Conservation (phyloP, 1,139 yeast species). For the Meyerozyma guilliermondii region DNA sequence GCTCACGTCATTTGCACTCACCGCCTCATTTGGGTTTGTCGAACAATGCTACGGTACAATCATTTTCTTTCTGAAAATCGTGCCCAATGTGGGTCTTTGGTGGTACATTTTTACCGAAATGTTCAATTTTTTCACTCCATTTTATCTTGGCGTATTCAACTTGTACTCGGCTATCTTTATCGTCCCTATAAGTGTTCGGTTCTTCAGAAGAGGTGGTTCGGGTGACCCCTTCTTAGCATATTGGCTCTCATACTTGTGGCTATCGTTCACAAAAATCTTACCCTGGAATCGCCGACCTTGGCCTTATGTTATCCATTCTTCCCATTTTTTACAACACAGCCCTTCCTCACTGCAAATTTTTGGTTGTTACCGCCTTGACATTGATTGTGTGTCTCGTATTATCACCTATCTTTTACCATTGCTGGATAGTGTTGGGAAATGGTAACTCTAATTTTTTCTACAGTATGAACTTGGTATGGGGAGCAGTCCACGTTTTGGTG, state of each 20-base stretch:
- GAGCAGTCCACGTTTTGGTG: slow-evolving; percentile 63
- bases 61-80: slow-evolving; percentile 58
- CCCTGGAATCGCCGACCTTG: slow-evolving; percentile 83
- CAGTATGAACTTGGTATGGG: slow-evolving; percentile 83
- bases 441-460: slow-evolving; percentile 96
- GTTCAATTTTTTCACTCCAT: slow-evolving; percentile 83
- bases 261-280: slow-evolving; percentile 76
- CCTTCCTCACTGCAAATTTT: slow-evolving; percentile 29
- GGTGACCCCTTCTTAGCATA: slow-evolving; percentile 65
- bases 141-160: slow-evolving; percentile 81
- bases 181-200: slow-evolving; percentile 69
- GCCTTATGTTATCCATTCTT: slow-evolving; percentile 57
- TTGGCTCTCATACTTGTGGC: slow-evolving; percentile 59
- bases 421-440: slow-evolving; percentile 92
- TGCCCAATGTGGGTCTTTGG: slow-evolving; percentile 92
- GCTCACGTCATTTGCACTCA: slow-evolving; percentile 23
- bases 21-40: slow-evolving; percentile 45
- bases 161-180: slow-evolving; percentile 64
- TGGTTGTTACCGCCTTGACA: slow-evolving; percentile 34
- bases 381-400: slow-evolving; percentile 37
- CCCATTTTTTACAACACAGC: slow-evolving; percentile 49
- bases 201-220: slow-evolving; percentile 27
- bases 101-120: slow-evolving; percentile 97
- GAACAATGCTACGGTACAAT: slow-evolving; percentile 58
- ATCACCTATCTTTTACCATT: slow-evolving; percentile 85